A percentile compares a stretch with the other conserved stretches of the same genome.
Evolutionary conservation across 805 yeast genomes (phyloP).

Genomic region (Blastobotrys robertii): DNA sequence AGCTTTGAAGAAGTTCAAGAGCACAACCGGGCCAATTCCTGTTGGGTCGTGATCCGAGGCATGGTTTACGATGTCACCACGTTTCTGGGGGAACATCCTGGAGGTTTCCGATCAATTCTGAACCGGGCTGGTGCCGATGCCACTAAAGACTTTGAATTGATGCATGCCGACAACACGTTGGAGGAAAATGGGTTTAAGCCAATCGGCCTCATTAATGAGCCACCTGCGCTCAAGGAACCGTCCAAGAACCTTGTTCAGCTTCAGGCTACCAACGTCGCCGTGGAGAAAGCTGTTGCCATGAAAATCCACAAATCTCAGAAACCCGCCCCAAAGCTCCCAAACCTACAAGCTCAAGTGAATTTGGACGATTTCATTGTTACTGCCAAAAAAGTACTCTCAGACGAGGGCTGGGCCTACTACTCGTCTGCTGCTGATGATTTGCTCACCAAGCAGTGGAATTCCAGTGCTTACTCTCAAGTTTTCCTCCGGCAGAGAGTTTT

Average conservation of each 20-base stretch:
- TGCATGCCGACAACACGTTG: conserved; percentile 21
- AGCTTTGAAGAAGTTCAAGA: conserved; percentile 14
- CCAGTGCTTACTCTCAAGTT: conserved; percentile 32
- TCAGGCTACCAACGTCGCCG: not conserved
- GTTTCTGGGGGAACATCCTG: conserved; percentile 31
- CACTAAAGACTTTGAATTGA: conserved; percentile 24
- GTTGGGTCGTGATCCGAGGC: conserved; percentile 24
- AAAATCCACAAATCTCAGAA: too few relatives aligned
- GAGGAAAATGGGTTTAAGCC: conserved; percentile 12
- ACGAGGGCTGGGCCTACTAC: conserved; percentile 25
- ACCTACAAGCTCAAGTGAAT: conserved; percentile 13
- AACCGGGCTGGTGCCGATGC: conserved; percentile 45
- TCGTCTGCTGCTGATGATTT: conserved; percentile 45
- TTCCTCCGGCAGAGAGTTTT: conserved; percentile 38
- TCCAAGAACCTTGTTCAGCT: not conserved
- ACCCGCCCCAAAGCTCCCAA: conserved; percentile 9
- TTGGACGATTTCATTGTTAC: conserved; percentile 15
- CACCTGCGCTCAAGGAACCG: conserved; percentile 2
- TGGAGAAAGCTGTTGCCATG: not conserved
- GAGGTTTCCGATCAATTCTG: conserved; percentile 39
- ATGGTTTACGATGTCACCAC: conserved; percentile 31
- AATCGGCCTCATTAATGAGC: conserved; percentile 11
- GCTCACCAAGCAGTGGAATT: conserved; percentile 36
- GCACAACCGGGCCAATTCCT: conserved; percentile 18
- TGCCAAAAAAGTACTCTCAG: conserved; percentile 9